These are phyloP conservation scores for Mortierella sp. DNA, from an alignment of 371 early-diverging fungal genomes.

Conservation along the genomic window DNA sequence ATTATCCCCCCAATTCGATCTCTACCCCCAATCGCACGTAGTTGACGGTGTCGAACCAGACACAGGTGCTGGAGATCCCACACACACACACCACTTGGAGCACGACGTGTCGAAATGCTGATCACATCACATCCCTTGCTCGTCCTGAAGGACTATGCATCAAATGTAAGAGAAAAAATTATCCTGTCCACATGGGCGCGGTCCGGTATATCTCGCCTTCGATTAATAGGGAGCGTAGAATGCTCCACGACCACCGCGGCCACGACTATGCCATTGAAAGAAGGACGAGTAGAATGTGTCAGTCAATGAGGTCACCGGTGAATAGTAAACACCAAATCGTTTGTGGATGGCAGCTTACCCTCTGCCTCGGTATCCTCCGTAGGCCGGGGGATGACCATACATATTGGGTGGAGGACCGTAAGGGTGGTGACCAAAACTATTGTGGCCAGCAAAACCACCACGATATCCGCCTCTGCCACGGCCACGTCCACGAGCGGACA, in stretches of 20 bases:
- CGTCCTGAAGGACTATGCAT: no score
- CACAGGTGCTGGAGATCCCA: no score
- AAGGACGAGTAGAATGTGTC: neutral
- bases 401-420: constrained; percentile 57
- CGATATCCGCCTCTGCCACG: constrained; percentile 29
- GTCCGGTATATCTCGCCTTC: no score
- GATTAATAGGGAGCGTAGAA: neutral
- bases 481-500: constrained; percentile 77
- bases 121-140: no score
- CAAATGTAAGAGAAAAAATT: no score
- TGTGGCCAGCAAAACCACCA: constrained; percentile 21
- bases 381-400: constrained; percentile 19
- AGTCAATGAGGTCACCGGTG: neutral
- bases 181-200: no score
- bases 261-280: neutral
- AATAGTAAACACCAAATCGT: neutral
- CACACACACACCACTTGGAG: no score
- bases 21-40: no score
- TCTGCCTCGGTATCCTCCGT: constrained; percentile 33
- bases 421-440: constrained; percentile 15
- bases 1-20: neutral
- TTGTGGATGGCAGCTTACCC: no score
- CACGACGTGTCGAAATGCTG: no score
- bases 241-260: constrained; percentile 14
- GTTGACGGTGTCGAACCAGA: no score